A percentile compares a stretch with the other conserved stretches of the same genome.
These are phyloP conservation scores for Tetrapisispora namnaoensis DNA, from an alignment of 805 yeast species.

Conservation along the genomic window DNA sequence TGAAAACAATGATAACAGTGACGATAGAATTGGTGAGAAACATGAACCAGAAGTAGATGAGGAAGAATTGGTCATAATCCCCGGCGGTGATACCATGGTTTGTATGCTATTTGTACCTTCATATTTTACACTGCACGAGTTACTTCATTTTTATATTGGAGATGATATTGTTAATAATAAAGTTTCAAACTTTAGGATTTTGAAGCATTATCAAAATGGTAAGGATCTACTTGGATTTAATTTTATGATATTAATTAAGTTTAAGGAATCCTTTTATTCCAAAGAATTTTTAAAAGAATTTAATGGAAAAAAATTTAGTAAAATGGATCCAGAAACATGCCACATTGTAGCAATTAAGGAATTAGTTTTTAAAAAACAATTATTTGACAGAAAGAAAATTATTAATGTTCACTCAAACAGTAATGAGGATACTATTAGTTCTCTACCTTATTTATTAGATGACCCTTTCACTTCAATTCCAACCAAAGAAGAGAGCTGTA, in stretches of 20 bases:
- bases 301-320: conserved; percentile 68
- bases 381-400: conserved; percentile 8
- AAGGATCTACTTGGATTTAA: conserved; percentile 42
- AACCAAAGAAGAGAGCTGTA: conserved; percentile 8
- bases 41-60: not conserved
- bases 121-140: conserved; percentile 76
- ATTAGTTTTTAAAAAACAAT: conserved; percentile 34
- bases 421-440: not conserved
- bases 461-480: conserved; percentile 55
- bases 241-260: conserved; percentile 70
- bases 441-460: conserved; percentile 55
- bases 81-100: conserved; percentile 56
- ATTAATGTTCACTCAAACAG: conserved; percentile 17
- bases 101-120: conserved; percentile 81
- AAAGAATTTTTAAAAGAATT: conserved; percentile 53
- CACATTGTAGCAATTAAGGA: conserved; percentile 64
- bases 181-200: conserved; percentile 62
- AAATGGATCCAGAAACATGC: conserved; percentile 84
- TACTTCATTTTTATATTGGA: conserved; percentile 56
- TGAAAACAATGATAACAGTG: conserved; percentile 6
- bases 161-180: conserved; percentile 48
- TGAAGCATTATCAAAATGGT: conserved; percentile 41
- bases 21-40: not conserved
- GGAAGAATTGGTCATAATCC: conserved; percentile 19
- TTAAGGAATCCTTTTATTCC: conserved; percentile 46